These are phyloP conservation scores for Boletus eberwhitei DNA, from an alignment of 768 basidiomycete genomes.

Conservation along the genomic window DNA sequence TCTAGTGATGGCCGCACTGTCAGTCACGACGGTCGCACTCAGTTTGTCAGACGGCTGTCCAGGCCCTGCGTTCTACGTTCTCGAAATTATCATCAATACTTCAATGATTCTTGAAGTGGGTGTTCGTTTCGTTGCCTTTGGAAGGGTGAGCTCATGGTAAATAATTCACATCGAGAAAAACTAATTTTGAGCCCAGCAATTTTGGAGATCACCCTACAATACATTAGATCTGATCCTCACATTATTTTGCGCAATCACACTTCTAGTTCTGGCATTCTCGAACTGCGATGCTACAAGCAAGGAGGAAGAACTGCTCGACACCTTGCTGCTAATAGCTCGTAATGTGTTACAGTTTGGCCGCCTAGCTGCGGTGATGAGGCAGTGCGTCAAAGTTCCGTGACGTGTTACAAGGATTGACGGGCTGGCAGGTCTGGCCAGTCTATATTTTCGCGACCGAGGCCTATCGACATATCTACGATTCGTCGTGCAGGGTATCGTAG, in stretches of 20 bases:
- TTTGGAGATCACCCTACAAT: slow-evolving; percentile 95
- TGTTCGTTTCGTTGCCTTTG: slow-evolving; percentile 90
- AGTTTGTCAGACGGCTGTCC: slow-evolving; percentile 85
- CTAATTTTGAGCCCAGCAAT: slow-evolving; percentile 59
- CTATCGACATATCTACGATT: slow-evolving; percentile 75
- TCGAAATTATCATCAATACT: slow-evolving; percentile 85
- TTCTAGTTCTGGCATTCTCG: slow-evolving; percentile 86
- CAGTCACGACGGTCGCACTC: slow-evolving; percentile 80
- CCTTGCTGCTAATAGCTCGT: slow-evolving; percentile 83
- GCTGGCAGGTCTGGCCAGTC: slow-evolving; percentile 74
- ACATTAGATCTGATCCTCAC: slow-evolving; percentile 87
- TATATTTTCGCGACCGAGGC: slow-evolving; percentile 82
- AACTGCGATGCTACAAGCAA: slow-evolving; percentile 79
- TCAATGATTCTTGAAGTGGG: slow-evolving; percentile 94
- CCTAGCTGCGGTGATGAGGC: slow-evolving; percentile 89
- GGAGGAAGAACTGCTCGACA: slow-evolving; percentile 93
- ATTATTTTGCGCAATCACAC: slow-evolving; percentile 81
- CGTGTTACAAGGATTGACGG: slow-evolving; percentile 6
- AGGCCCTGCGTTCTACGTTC: slow-evolving; percentile 80
- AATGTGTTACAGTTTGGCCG: slow-evolving; percentile 93
- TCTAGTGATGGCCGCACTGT: slow-evolving; percentile 83
- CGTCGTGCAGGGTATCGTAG: slow-evolving; percentile 57
- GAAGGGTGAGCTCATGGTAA: slow-evolving; percentile 58
- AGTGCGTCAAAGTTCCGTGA: slow-evolving; percentile 50
- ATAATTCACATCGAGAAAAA: neutral